Evolutionary conservation across 2,329 filamentous ascomycete genomes (phyloP).

Genomic region (Byssothecium circinans): DNA sequence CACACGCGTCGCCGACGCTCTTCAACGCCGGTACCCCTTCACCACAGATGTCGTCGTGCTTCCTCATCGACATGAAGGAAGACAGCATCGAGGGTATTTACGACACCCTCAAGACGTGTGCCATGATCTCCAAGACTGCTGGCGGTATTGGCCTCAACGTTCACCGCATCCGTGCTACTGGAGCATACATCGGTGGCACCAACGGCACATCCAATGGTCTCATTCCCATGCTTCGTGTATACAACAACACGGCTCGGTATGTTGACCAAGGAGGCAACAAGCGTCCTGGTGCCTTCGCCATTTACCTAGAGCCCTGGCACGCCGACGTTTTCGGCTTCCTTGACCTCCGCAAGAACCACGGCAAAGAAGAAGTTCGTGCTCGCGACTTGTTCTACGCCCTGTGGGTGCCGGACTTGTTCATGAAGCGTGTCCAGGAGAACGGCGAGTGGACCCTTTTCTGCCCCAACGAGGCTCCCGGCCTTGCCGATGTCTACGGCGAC

Average conservation of each 20-base stretch:
- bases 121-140: slow-evolving; percentile 99
- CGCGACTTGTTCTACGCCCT: slow-evolving; percentile 97
- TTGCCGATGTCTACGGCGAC: slow-evolving; percentile 95
- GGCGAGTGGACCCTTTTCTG: slow-evolving; percentile 98
- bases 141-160: slow-evolving; percentile 96
- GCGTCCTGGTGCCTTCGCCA: slow-evolving; percentile 95
- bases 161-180: slow-evolving; percentile 94
- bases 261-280: slow-evolving; percentile 99
- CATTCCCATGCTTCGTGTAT: slow-evolving; percentile 96
- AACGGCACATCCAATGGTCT: slow-evolving; percentile 98
- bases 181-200: slow-evolving; percentile 96
- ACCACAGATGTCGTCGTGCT: slow-evolving; percentile 94
- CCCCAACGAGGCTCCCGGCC: slow-evolving; percentile 90
- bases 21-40: slow-evolving; percentile 98
- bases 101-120: slow-evolving; percentile 97
- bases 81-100: slow-evolving; percentile 99
- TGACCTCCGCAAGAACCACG: slow-evolving; percentile 98
- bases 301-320: slow-evolving; percentile 99
- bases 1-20: slow-evolving; percentile 93
- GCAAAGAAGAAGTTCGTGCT: slow-evolving; percentile 96
- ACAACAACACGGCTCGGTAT: slow-evolving; percentile 98
- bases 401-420: slow-evolving; percentile 99
- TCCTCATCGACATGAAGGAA: slow-evolving; percentile 99
- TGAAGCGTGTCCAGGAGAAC: slow-evolving; percentile 98
- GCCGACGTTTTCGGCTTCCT: slow-evolving; percentile 97